Evolutionary conservation across 305 asterid genomes (phyloP).

Genomic region (Fraxinus ornus): DNA sequence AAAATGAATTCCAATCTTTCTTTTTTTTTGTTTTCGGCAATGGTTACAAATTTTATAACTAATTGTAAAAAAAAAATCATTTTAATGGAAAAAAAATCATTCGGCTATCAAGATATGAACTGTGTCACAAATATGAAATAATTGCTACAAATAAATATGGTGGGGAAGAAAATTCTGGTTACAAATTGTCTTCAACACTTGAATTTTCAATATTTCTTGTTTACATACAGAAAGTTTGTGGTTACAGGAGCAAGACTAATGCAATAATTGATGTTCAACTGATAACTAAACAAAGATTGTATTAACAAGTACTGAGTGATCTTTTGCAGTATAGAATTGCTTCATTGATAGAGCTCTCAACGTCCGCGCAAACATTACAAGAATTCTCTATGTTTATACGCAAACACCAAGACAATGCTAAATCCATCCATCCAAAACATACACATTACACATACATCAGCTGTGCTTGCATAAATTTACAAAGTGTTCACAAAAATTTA

Average conservation of each 20-base stretch:
- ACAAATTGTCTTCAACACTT: conserved; percentile 20
- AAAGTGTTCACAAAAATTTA: too few relatives aligned
- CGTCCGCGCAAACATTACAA: conserved; percentile 36
- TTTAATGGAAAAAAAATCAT: too few relatives aligned
- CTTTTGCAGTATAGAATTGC: conserved; percentile 82
- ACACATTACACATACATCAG: too few relatives aligned
- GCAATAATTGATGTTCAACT: conserved; percentile 1
- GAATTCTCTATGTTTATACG: neutral
- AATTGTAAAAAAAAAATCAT: too few relatives aligned
- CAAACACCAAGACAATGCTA: too few relatives aligned
- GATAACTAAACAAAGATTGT: neutral
- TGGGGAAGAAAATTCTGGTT: conserved; percentile 11
- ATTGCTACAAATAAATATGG: conserved; percentile 21
- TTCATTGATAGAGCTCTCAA: conserved; percentile 59
- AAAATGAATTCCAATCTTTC: too few relatives aligned
- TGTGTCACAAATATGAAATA: conserved; percentile 6
- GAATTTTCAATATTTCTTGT: neutral
- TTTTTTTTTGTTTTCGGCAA: too few relatives aligned
- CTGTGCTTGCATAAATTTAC: too few relatives aligned
- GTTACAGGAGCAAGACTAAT: conserved; percentile 12
- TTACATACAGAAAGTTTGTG: neutral
- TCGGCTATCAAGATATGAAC: neutral
- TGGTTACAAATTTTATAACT: too few relatives aligned
- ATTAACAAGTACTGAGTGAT: conserved; percentile 49
- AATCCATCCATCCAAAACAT: too few relatives aligned